These are phyloP conservation scores for Excoecaria cochinchinensis DNA, from an alignment of 345 rosid genomes.

Conservation along the genomic window DNA sequence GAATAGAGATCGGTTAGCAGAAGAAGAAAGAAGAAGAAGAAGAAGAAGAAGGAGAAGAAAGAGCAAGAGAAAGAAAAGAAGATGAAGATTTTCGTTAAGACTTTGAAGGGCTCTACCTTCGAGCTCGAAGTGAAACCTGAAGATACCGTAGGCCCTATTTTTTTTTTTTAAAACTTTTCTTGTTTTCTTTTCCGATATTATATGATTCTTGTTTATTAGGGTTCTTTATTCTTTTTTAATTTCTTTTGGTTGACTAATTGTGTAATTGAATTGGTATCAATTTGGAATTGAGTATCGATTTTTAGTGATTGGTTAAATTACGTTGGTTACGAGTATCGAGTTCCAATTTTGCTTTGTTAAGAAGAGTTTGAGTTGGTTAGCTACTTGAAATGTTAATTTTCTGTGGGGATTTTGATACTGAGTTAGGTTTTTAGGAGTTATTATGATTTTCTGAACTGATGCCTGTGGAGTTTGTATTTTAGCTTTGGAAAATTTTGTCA, in stretches of 20 bases:
- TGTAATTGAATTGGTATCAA: not conserved
- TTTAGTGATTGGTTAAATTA: not conserved
- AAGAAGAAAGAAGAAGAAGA: not conserved
- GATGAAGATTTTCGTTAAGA: conserved; percentile 77
- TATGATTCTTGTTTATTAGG: not conserved
- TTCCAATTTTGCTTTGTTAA: not conserved
- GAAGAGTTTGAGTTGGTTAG: not conserved
- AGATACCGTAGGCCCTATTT: conserved; percentile 41
- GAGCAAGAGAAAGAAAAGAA: conserved; percentile 11
- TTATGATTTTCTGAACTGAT: not conserved
- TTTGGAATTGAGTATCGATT: not conserved
- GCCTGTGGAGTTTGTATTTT: not conserved
- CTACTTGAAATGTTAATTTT: not conserved
- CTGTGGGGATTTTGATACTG: not conserved
- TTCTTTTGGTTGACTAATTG: not conserved
- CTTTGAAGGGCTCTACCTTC: conserved; percentile 70
- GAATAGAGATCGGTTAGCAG: conserved; percentile 18
- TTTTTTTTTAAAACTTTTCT: not conserved
- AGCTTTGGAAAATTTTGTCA: not conserved
- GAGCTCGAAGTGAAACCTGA: conserved; percentile 65
- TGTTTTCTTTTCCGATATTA: not conserved
- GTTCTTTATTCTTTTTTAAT: not conserved
- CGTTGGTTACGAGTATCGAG: not conserved
- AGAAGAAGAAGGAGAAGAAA: not conserved
- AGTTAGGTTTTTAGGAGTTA: not conserved